phyloP scores from a whole-genome alignment of 495 filamentous ascomycete species.

The Penicillium canariense region DNA sequence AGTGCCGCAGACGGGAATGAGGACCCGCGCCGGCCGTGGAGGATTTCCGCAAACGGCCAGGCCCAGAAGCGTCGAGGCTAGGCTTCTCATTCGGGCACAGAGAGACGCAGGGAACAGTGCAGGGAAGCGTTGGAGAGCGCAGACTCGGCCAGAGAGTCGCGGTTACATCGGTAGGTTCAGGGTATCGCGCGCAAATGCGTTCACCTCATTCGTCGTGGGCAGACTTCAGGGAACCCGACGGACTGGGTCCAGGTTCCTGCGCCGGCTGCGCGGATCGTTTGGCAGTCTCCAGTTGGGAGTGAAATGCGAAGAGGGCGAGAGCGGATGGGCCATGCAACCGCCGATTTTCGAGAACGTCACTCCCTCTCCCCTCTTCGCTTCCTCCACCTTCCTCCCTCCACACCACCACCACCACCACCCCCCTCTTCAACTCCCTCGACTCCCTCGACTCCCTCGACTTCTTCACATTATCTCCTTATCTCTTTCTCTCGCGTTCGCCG shows the following conservation, averaged over 20 bases:
- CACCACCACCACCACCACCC: neutral
- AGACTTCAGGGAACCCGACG: neutral
- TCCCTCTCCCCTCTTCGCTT: conserved; percentile 10
- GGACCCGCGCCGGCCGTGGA: neutral
- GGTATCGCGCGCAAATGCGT: no score
- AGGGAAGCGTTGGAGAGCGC: neutral
- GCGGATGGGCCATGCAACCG: neutral
- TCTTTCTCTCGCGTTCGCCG: conserved; percentile 5
- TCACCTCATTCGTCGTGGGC: neutral
- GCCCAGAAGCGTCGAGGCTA: neutral
- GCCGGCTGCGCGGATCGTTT: conserved; percentile 19
- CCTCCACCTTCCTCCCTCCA: conserved; percentile 1
- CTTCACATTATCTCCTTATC: conserved; percentile 7
- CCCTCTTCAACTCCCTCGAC: neutral
- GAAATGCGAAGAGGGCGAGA: conserved; percentile 4
- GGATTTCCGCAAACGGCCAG: conserved; percentile 4
- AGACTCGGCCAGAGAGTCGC: no score
- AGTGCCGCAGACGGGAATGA: neutral
- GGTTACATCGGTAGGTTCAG: conserved; percentile 5
- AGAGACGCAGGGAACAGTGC: neutral
- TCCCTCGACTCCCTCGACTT: neutral
- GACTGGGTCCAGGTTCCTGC: conserved; percentile 25
- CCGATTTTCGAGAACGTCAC: conserved; percentile 19
- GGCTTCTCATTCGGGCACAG: neutral
- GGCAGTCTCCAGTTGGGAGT: conserved; percentile 16